Conservation (phyloP, 352 stramenopile genomes). For the Pythium pectinolyticum region DNA sequence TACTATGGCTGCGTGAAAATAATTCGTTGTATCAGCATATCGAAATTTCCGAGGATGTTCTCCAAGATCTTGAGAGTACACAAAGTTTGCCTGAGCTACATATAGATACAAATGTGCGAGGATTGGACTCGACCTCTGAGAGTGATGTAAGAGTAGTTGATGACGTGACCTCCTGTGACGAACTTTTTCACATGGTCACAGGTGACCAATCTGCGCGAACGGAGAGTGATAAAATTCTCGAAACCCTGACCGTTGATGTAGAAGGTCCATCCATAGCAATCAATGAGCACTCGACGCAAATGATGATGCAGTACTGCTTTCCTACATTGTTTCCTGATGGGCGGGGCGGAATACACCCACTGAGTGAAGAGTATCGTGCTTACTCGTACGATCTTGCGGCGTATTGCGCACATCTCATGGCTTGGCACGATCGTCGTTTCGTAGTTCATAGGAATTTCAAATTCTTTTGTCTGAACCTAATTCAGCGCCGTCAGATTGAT, state of each 20-base stretch:
- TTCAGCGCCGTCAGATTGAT: constrained; percentile 30
- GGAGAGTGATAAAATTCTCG: not conserved
- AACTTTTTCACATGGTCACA: not conserved
- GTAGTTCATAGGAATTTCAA: constrained; percentile 28
- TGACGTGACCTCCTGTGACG: not conserved
- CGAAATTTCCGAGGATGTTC: not conserved
- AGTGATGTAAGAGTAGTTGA: not conserved
- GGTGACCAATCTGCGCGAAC: not conserved
- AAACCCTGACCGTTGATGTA: not conserved
- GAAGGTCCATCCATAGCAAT: not conserved
- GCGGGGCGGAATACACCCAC: constrained; percentile 11
- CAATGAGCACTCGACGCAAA: constrained; percentile 25
- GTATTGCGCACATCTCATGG: constrained; percentile 26
- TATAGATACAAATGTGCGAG: too few species aligned
- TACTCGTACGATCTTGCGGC: constrained; percentile 20
- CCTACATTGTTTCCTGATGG: constrained; percentile 27
- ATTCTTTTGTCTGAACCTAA: constrained; percentile 31
- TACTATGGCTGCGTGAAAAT: constrained; percentile 3
- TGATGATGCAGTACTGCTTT: constrained; percentile 29
- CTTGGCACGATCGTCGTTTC: constrained; percentile 24
- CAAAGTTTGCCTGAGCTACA: too few species aligned
- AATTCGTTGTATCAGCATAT: constrained; percentile 10
- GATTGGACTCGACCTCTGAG: not conserved
- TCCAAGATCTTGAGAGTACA: not conserved
- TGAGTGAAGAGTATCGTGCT: not conserved